Percentiles rank a stretch among this genome's conserved stretches.
Conservation (phyloP, 805 yeast genomes). For the Pichia manshurica region DNA sequence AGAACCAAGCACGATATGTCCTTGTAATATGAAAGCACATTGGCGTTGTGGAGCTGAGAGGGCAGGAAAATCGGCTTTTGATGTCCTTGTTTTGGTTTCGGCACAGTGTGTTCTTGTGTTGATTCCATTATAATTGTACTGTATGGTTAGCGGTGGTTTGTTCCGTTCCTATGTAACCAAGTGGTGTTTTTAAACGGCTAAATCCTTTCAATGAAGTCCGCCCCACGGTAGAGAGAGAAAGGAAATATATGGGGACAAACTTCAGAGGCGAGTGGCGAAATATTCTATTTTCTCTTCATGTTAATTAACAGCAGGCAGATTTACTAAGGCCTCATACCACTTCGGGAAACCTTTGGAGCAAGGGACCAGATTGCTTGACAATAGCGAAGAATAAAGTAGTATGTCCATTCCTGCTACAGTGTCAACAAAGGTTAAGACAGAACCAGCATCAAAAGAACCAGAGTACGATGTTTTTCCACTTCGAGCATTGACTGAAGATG, state of each 20-base stretch:
- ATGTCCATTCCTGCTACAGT: background rate
- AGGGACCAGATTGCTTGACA: too few relatives aligned
- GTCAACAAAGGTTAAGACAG: conserved; percentile 3
- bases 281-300: background rate
- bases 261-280: conserved; percentile 1
- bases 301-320: too few relatives aligned
- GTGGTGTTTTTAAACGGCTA: too few relatives aligned
- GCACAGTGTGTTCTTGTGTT: background rate
- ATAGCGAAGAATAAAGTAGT: too few relatives aligned
- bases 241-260: too few relatives aligned
- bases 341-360: too few relatives aligned
- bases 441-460: conserved; percentile 7
- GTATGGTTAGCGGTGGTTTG: too few relatives aligned
- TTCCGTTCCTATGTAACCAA: too few relatives aligned
- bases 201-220: too few relatives aligned
- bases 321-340: too few relatives aligned
- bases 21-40: conserved; percentile 19
- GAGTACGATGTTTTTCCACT: conserved; percentile 46
- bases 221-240: too few relatives aligned
- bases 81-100: background rate
- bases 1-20: conserved; percentile 44
- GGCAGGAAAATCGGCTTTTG: conserved; percentile 10
- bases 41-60: conserved; percentile 16
- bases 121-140: background rate
- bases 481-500: conserved; percentile 67